Base-by-base conservation (phyloP, 352 stramenopile species). In the Phytophthora uliginosa region DNA sequence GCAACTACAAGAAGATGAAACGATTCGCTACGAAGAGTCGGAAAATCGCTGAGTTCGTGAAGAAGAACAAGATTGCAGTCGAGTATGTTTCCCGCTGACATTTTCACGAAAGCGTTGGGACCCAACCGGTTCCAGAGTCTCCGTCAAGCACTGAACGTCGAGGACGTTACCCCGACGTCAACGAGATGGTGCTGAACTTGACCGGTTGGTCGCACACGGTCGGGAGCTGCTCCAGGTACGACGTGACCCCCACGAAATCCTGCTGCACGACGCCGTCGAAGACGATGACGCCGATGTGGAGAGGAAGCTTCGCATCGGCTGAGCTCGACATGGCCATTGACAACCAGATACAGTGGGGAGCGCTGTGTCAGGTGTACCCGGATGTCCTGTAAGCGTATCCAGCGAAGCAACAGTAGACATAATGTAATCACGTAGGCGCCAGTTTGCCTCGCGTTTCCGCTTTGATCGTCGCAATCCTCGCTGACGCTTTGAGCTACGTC, bases 181-280 rank as follows among this genome's bases (percentile, higher is more conserved):
- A 57, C 13, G 80, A 79, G 67, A 93, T 83, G 38, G 85, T 88
- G 58, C 76, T 45, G 66, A 93, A 85, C 26, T 79, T 74, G n/a
- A 88, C 74, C 8, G 78, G 74, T 31, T 88, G 68, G 26, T 65
- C 73, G 50, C 63, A 76, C 51, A 88, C 66, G 4, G 54, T 76
- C 48, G 78, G 78, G 33, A 93, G 78, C 54, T 84, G 73, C 72
- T 91, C 83, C 59, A 90, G 69, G 63, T 89, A 93, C 54, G 82
- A 78, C 20, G 80, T 82, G 15, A 81, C 78, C 7, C 85, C 85
- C 58, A 91, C 73, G 68, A 76, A 90, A 63, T 93, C 85, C 55
- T 91, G 79, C 71, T 82, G 69, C 74, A 88, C 84, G 52, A 90
- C 82, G 53, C 66, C 63, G 24, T 89, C 80, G 60, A 87, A 93